phyloP scores from a whole-genome alignment of 257 asterid species.

The Plectranthus barbatus region DNA sequence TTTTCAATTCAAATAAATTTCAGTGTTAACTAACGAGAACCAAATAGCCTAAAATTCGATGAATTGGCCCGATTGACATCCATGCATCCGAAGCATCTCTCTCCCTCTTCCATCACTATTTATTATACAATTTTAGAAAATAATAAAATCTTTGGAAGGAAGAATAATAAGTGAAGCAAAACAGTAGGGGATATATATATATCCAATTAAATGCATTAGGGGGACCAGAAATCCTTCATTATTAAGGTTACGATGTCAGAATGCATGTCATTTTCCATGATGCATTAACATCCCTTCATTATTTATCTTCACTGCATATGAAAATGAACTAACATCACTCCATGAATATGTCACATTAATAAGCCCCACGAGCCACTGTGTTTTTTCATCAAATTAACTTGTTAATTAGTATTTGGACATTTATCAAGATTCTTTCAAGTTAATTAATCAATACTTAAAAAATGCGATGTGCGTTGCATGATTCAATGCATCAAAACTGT shows the following conservation, averaged over 20 bases:
- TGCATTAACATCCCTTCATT: constrained; percentile 15
- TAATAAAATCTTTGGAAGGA: background rate
- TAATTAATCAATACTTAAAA: too few species aligned
- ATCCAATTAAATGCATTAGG: constrained; percentile 17
- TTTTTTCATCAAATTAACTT: background rate
- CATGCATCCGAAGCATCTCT: too few species aligned
- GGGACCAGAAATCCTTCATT: constrained; percentile 20
- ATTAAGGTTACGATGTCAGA: background rate
- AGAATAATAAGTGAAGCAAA: background rate
- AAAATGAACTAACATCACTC: constrained; percentile 18
- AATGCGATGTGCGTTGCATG: too few species aligned
- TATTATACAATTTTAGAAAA: background rate
- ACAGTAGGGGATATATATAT: background rate
- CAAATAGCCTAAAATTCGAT: too few species aligned
- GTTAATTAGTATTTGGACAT: constrained; percentile 22
- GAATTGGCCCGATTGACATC: too few species aligned
- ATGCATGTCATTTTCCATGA: constrained; percentile 23
- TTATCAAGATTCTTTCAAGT: constrained; percentile 17
- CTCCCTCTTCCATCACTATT: too few species aligned
- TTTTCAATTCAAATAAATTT: too few species aligned
- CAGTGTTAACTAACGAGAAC: too few species aligned
- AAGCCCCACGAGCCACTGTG: constrained; percentile 1
- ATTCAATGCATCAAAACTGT: too few species aligned
- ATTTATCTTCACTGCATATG: constrained; percentile 24
- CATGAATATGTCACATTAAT: constrained; percentile 7